Evolutionary conservation across 2,329 filamentous ascomycete species (phyloP), one percentile per base, ranked within the genome.

Genomic region (Diaporthe aspalathi): DNA sequence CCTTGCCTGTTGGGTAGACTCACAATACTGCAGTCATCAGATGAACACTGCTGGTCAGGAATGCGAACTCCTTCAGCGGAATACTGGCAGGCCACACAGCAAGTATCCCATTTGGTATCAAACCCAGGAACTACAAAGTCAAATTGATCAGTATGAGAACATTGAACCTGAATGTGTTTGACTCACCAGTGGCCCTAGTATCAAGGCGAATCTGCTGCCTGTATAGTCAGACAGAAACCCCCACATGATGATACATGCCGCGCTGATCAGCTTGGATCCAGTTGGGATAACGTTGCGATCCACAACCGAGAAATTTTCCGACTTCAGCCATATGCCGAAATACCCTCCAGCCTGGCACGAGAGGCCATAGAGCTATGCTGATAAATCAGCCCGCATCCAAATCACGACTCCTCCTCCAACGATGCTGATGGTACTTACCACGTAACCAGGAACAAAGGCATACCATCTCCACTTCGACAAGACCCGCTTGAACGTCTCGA

Each of bases 1-100:
- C 8, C 20, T 3, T 5, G 14, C 3, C 3, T n/a, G 29, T 27
- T n/a, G n/a, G n/a, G n/a, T n/a, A 12, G 29, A 74, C 77, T 63
- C 74, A 80, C 78, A 78, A 80, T 1, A 81, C 77, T 4, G 78
- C 80, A 3, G 80, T 81, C 78, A 81, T 80, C 0, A 81, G 74
- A 27, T 80, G 78, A 1, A 79, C 73, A 12, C 76, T 76, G 16
- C 68, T 68, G 14, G 76, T 77, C n/a, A 80, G 67, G 49, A 79
- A 79, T 11, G 78, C 78, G 67, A 79, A 79, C 38, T 78, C 73
- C 66, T 78, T 78, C 35, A 79, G 62, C 2, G 67, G 49, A 1
- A 76, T 40, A 49, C 76, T 75, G 3, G 72, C 20, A 2, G 77
- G 75, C 77, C 77, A 77, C n/a, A 75, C 66, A 9, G 78, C 77